Conservation (phyloP, 1,139 yeast genomes). For the Yamadazyma atlantica region DNA sequence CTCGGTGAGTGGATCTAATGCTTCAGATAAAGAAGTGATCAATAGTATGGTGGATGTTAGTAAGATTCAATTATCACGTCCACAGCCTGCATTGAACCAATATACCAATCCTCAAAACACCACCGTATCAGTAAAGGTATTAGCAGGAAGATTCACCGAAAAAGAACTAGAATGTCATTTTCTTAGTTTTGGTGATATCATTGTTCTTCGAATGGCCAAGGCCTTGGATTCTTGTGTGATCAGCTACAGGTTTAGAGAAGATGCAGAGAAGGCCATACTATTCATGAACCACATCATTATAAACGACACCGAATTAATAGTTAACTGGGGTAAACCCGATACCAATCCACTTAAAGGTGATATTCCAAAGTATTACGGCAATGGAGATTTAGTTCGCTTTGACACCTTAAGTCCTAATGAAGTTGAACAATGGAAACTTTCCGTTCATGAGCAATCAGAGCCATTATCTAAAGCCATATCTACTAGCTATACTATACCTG, state of each 20-base stretch:
- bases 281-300: slow-evolving; percentile 31
- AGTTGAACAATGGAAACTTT: slow-evolving; percentile 10
- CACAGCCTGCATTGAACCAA: slow-evolving; percentile 33
- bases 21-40: slow-evolving; percentile 5
- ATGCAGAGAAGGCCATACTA: slow-evolving; percentile 39
- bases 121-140: slow-evolving; percentile 29
- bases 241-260: slow-evolving; percentile 28
- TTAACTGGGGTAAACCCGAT: slow-evolving; percentile 33
- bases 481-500: slow-evolving; percentile 1
- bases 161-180: slow-evolving; percentile 30
- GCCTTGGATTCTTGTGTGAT: slow-evolving; percentile 25
- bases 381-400: slow-evolving; percentile 15
- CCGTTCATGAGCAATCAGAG: slow-evolving; percentile 13
- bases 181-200: slow-evolving; percentile 37
- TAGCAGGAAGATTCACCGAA: slow-evolving; percentile 29
- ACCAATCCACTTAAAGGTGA: neutral
- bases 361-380: slow-evolving; percentile 6
- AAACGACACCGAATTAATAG: slow-evolving; percentile 29
- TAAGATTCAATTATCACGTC: slow-evolving; percentile 24
- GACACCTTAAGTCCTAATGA: slow-evolving; percentile 18
- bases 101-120: slow-evolving; percentile 40
- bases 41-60: slow-evolving; percentile 6
- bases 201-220: slow-evolving; percentile 21
- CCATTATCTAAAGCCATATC: slow-evolving; percentile 3
- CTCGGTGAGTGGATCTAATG: slow-evolving; percentile 18